Conservation (phyloP, 495 filamentous ascomycete genomes). For the Cladorrhinum samala region DNA sequence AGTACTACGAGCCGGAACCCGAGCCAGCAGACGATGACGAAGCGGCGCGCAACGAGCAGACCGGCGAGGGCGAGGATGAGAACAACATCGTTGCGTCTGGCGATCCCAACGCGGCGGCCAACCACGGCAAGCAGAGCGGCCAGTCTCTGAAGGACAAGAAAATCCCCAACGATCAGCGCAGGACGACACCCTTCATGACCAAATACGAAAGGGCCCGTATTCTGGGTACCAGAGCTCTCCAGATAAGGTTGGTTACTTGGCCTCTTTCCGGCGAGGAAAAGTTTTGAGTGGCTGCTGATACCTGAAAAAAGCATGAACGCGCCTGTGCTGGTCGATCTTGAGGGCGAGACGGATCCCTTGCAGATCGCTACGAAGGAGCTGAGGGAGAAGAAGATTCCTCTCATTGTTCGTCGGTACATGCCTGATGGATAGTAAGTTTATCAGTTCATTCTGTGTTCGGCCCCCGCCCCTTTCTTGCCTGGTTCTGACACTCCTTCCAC, state of each 20-base stretch:
- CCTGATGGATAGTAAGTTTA: slow-evolving; percentile 88
- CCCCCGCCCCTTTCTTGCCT: no score
- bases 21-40: slow-evolving; percentile 53
- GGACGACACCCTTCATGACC: slow-evolving; percentile 97
- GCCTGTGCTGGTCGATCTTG: slow-evolving; percentile 90
- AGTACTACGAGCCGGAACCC: slow-evolving; percentile 61
- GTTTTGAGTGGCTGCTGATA: not conserved
- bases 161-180: slow-evolving; percentile 79
- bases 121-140: slow-evolving; percentile 39
- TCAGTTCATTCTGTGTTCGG: no score
- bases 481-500: not conserved
- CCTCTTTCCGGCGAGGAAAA: not conserved
- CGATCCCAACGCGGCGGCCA: slow-evolving; percentile 66
- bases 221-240: slow-evolving; percentile 83
- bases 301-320: slow-evolving; percentile 76
- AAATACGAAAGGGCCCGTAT: slow-evolving; percentile 96
- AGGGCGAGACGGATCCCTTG: slow-evolving; percentile 95
- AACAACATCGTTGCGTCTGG: slow-evolving; percentile 56
- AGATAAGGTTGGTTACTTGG: slow-evolving; percentile 69
- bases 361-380: slow-evolving; percentile 97
- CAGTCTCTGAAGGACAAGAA: slow-evolving; percentile 76
- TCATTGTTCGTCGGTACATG: slow-evolving; percentile 89
- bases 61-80: slow-evolving; percentile 38
- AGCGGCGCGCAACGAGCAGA: slow-evolving; percentile 37
- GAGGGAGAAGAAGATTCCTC: slow-evolving; percentile 94